Base-by-base conservation (phyloP, 805 yeast genomes). In the Saturnispora galanensis region DNA sequence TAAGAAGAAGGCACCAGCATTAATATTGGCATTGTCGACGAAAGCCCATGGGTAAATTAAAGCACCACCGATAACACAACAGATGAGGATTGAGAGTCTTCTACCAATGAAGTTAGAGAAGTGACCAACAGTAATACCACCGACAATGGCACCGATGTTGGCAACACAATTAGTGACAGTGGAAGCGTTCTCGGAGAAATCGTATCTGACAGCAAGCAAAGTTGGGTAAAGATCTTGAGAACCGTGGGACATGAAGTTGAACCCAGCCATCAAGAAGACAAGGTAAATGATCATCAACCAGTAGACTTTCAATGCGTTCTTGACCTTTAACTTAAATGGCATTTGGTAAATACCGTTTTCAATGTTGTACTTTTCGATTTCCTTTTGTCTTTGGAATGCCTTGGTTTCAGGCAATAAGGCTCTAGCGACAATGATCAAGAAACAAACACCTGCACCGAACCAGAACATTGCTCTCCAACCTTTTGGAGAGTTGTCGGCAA, bases 401-500 rank as follows among this genome's bases (percentile, higher is more conserved):
- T 76, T 73, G 10, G 83, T 76, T 51, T 73, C 78, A 33, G 77
- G 77, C 5, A 71, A 56, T 1, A 53, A 6, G 29, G 66, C 48
- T 62, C 78, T 70, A 64, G 69, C 69, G 30, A 53, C 45, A 41
- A 67, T 62, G 46, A 73, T 62, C 7, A 69, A 47, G 36, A 64
- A 63, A 45, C 75, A 70, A 32, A 69, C 65, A 36, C 83, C 81
- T n/a, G 85, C 78, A 49, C 79, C 74, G 52, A 81, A 79, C 80
- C 84, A 79, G 59, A 77, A 79, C 46, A 81, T 58, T 2, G 81
- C 69, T 62, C 84, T 73, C 87, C 87, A 81, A 0, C 68, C 65
- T 46, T 75, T 68, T 1, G 64, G 52, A 4, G 79, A 65, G 47
- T 69, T 73, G 55, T 71, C 74, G 8, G 73, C 76, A 48, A 81